A percentile compares a stretch with the other conserved stretches of the same genome.
These are phyloP conservation scores for Erodium maritimum DNA, from an alignment of 345 rosid species.

Conservation along the genomic window DNA sequence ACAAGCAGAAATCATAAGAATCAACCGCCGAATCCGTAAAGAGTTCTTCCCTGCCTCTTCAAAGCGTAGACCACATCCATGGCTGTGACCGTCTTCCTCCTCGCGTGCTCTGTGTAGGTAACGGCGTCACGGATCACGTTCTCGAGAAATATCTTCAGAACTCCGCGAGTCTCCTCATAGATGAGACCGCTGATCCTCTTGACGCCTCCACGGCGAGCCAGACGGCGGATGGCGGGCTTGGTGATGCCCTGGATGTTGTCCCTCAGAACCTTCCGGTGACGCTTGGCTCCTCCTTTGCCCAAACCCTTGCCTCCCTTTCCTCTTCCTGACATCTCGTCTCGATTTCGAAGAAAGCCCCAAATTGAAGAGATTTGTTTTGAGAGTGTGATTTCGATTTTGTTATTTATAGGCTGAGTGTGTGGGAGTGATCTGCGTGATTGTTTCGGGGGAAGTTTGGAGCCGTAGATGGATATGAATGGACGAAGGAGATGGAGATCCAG, in stretches of 20 bases:
- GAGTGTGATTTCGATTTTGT: too few species aligned
- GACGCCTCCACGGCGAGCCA: conserved; percentile 45
- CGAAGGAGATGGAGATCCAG: too few species aligned
- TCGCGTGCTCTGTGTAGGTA: conserved; percentile 34
- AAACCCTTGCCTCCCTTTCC: conserved; percentile 59
- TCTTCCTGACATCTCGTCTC: conserved; percentile 52
- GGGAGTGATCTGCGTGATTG: too few species aligned
- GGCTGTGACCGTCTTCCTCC: conserved; percentile 35
- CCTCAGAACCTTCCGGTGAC: conserved; percentile 43
- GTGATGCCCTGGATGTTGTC: conserved; percentile 57
- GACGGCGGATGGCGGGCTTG: conserved; percentile 33
- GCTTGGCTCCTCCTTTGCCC: conserved; percentile 51
- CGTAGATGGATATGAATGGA: too few species aligned
- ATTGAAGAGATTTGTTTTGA: too few species aligned
- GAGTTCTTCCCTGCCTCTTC: conserved; percentile 35
- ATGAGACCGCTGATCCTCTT: conserved; percentile 46
- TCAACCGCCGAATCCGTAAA: conserved; percentile 29
- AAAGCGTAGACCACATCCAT: conserved; percentile 35
- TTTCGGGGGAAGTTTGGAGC: too few species aligned
- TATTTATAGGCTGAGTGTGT: too few species aligned
- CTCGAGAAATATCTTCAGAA: conserved; percentile 44
- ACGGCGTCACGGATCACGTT: conserved; percentile 37
- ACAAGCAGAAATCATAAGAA: background rate
- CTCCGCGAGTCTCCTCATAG: conserved; percentile 47
- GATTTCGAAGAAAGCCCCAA: background rate